Evolutionary conservation across 257 asterid species (phyloP).

Genomic region (Plantago elongata): DNA sequence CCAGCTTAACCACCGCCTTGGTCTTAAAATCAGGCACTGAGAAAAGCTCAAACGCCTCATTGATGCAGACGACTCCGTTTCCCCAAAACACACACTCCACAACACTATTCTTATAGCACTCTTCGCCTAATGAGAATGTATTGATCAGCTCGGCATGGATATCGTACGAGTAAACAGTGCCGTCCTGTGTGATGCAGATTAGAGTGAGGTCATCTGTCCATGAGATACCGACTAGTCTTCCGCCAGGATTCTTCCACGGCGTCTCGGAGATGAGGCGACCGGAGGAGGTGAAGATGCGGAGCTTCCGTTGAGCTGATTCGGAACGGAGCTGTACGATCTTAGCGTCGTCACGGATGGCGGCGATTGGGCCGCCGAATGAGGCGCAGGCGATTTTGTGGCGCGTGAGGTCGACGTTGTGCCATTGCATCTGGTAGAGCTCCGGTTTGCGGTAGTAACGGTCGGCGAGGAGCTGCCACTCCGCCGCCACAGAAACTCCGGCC

Average conservation of each 20-base stretch:
- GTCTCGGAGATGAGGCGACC: slow-evolving; percentile 72
- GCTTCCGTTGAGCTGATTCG: slow-evolving; percentile 89
- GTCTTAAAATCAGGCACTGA: slow-evolving; percentile 73
- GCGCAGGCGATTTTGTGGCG: slow-evolving; percentile 93
- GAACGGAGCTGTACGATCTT: slow-evolving; percentile 91
- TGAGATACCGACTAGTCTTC: slow-evolving; percentile 72
- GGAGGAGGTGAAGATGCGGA: slow-evolving; percentile 84
- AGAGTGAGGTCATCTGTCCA: slow-evolving; percentile 83
- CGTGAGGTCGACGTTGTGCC: slow-evolving; percentile 92
- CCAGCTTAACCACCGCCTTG: slow-evolving; percentile 48
- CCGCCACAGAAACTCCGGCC: slow-evolving; percentile 94
- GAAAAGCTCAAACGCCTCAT: slow-evolving; percentile 73
- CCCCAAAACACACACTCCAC: slow-evolving; percentile 93
- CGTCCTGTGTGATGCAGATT: slow-evolving; percentile 86
- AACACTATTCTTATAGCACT: slow-evolving; percentile 64
- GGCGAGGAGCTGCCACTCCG: slow-evolving; percentile 94
- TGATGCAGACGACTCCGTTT: slow-evolving; percentile 79
- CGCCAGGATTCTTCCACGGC: slow-evolving; percentile 88
- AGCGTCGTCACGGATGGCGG: slow-evolving; percentile 89
- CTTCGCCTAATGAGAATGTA: slow-evolving; percentile 59
- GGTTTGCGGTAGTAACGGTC: slow-evolving; percentile 93
- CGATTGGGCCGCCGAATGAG: slow-evolving; percentile 94
- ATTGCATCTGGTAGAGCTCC: slow-evolving; percentile 84
- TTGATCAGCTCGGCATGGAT: slow-evolving; percentile 58
- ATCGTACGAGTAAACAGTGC: slow-evolving; percentile 72